Conservation (phyloP, 805 yeast species). For the Starmerella stellata region DNA sequence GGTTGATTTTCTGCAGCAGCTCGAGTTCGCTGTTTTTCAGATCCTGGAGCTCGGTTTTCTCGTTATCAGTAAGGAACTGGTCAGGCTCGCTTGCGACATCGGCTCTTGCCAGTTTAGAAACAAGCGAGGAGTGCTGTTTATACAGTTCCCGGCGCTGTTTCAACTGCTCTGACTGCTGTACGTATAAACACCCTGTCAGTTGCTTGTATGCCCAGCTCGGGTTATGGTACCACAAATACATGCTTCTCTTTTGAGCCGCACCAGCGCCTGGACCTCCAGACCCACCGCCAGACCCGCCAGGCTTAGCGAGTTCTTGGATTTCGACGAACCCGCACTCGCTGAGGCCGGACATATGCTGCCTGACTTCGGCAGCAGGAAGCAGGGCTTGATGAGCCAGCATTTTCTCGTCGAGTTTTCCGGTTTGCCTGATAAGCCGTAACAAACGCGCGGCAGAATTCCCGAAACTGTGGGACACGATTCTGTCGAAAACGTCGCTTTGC, state of each 20-base stretch:
- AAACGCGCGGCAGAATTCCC: slow-evolving; percentile 47
- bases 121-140: slow-evolving; percentile 41
- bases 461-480: slow-evolving; percentile 20
- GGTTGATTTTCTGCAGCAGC: slow-evolving; percentile 20
- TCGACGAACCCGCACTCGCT: slow-evolving; percentile 58
- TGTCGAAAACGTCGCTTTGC: slow-evolving; percentile 22
- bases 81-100: slow-evolving; percentile 75
- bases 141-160: slow-evolving; percentile 26
- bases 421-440: slow-evolving; percentile 53
- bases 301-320: slow-evolving; percentile 83
- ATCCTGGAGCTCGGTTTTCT: slow-evolving; percentile 48
- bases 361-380: slow-evolving; percentile 56
- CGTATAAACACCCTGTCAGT: slow-evolving; percentile 32
- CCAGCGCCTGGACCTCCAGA: too few relatives aligned
- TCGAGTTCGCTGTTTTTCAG: slow-evolving; percentile 25
- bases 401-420: slow-evolving; percentile 69
- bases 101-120: slow-evolving; percentile 70
- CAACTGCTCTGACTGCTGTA: slow-evolving; percentile 31
- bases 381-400: slow-evolving; percentile 55
- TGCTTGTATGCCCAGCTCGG: slow-evolving; percentile 33
- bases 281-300: slow-evolving; percentile 78
- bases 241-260: slow-evolving; percentile 34
- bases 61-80: slow-evolving; percentile 55
- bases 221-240: slow-evolving; percentile 60
- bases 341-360: slow-evolving; percentile 50